phyloP scores from a whole-genome alignment of 73 alveolate species.

The Paramecium biaurelia region DNA sequence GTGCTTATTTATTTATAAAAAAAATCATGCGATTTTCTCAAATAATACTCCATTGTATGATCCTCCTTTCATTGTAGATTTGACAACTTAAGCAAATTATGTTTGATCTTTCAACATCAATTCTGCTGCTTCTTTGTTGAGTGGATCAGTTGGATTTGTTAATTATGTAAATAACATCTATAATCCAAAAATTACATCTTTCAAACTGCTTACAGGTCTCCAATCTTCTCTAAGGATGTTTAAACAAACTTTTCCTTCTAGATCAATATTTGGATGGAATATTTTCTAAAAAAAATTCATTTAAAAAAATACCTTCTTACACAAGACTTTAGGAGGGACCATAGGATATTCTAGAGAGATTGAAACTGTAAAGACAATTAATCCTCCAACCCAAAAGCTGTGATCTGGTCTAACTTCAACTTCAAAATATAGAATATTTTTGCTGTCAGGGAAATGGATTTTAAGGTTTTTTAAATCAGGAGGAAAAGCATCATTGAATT shows the following conservation, averaged over 20 bases:
- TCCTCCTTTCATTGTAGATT: conserved; percentile 56
- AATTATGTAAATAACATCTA: conserved; percentile 69
- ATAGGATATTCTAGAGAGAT: conserved; percentile 90
- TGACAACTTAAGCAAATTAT: conserved; percentile 48
- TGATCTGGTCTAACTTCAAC: conserved; percentile 60
- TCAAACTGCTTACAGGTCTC: conserved; percentile 92
- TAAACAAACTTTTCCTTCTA: conserved; percentile 93
- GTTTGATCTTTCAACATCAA: conserved; percentile 32
- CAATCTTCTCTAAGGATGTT: conserved; percentile 95
- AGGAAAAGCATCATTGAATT: conserved; percentile 13
- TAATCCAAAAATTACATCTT: conserved; percentile 83
- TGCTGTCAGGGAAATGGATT: background rate
- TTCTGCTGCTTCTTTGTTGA: conserved; percentile 91
- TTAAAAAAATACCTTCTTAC: conserved; percentile 75
- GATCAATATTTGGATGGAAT: conserved; percentile 95
- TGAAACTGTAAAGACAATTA: conserved; percentile 79
- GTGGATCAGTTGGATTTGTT: conserved; percentile 96
- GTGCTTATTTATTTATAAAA: background rate
- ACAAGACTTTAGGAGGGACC: conserved; percentile 93
- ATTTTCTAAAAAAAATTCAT: conserved; percentile 60
- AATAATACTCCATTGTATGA: background rate
- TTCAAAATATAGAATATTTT: conserved; percentile 27
- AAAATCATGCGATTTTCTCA: conserved; percentile 17
- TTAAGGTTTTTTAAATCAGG: background rate
- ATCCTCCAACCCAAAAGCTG: conserved; percentile 86